Base-by-base conservation (phyloP, 495 filamentous ascomycete genomes). In the Neurospora intermedia region DNA sequence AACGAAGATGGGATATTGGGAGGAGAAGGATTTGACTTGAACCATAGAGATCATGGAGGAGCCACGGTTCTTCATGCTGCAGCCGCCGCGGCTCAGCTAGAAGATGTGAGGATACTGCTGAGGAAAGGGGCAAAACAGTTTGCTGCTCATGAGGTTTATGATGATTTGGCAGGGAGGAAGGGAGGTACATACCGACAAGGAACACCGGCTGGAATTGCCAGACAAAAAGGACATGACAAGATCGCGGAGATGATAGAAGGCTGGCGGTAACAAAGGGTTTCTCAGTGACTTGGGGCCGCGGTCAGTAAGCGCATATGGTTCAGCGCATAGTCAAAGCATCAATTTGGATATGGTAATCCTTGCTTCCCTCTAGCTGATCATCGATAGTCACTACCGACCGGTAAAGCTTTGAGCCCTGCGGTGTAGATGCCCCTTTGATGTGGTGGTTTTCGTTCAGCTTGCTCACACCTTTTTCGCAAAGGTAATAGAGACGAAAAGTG, bases 31-130 rank as follows among this genome's bases (percentile, higher is more conserved):
- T 62, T 76, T 35, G 71, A 71, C 35, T 73, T 76, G 10, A 76
- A 76, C 69, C 75, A 76, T 69, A 71, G 70, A 43, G 74, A 73
- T 70, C 43, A 73, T 27, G 18, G 35, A 31, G 75, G 75, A 11
- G 75, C 75, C 35, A 76, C 75, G 39, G 75, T 69, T 16, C 73
- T 76, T 27, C 75, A 76, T 69, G n/a, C 54, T 43, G 73, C 75
- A 42, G 73, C 75, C 2, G 46, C 27, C 6, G 23, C 41, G 23
- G 75, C 73, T 46, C 20, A 45, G 3, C 39, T 70, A 9, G 75
- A 74, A 69, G 54, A 54, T 31, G 71, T 70, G 39, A 73, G 69
- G 69, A 20, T 76, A 27, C 69, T 76, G 16, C 69, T 76, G 2
- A 71, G 71, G 31, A 74, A 72, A 69, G 75, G 75, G 15, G 75